Evolutionary conservation across 2,329 filamentous ascomycete genomes (phyloP), one percentile per base, ranked within the genome.

Genomic region (Fusarium nelsonii): DNA sequence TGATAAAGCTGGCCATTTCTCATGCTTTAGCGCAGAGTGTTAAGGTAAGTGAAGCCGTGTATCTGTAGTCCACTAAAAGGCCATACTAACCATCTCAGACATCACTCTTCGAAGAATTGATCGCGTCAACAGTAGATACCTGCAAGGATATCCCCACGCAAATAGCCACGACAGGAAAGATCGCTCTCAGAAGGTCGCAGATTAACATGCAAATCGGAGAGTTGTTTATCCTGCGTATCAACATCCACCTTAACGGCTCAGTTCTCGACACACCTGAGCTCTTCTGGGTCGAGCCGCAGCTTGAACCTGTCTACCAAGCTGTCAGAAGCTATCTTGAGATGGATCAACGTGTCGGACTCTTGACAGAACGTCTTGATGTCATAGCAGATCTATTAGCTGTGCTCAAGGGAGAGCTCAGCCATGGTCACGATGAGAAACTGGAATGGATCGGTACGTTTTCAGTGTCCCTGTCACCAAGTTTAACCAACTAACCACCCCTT

Each of bases 201-300:
- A 97, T 99, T 84, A 98, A 98, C 84, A 98, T 98, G 94, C 94
- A 98, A 81, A 97, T 99, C 65, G 96, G 96, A 78, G 94, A 99
- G 82, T 88, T 99, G 55, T 99, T 99, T 80, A 98, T 99, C 76
- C 84, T 99, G 33, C 90, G 96, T 63, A 98, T 99, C 82, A 97
- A 96, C 79, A 98, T 99, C 76, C 97, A 99, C 81, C 87, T 99
- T 51, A 97, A 98, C 79, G 96, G 96, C 34, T 97, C 93, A 32
- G 94, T 99, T 8, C 90, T 99, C 39, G 96, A 99, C 79, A 97
- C 94, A 11, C 96, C 96, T 0, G 96, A 99, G 81, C 86, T 99
- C 41, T 98, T 99, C 86, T 99, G 96, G 96, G 92, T 95, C 33
- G 96, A 99, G 81, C 96, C 96, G 10, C 94, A 97, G 79, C 86